Conservation (phyloP, 805 yeast species). For the Lipomyces kockii region DNA sequence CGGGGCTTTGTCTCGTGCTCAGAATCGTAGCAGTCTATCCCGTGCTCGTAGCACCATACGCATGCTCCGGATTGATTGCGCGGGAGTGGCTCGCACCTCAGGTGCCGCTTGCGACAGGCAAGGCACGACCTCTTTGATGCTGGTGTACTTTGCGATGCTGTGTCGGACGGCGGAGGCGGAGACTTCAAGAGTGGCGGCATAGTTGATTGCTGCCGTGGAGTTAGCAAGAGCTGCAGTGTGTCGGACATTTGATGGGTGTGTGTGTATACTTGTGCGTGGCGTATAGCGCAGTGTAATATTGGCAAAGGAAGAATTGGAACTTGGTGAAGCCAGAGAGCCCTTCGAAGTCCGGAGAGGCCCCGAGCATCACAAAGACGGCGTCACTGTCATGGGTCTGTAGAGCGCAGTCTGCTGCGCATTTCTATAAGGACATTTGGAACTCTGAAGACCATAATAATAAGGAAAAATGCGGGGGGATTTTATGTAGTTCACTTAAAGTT, state of each 20-base stretch:
- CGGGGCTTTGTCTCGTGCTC: constrained; percentile 20
- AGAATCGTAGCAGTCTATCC: constrained; percentile 26
- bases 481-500: too few relatives aligned
- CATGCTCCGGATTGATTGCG: constrained; percentile 20
- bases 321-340: too few relatives aligned
- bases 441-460: background rate
- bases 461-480: background rate
- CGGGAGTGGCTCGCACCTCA: constrained; percentile 19
- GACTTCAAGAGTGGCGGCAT: background rate
- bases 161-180: background rate
- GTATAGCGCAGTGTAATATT: too few relatives aligned
- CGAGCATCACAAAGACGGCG: too few relatives aligned
- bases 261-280: background rate
- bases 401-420: too few relatives aligned
- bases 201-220: background rate
- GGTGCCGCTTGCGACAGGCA: constrained; percentile 26
- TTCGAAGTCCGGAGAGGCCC: too few relatives aligned
- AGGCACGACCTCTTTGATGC: constrained; percentile 16
- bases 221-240: background rate
- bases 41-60: constrained; percentile 28
- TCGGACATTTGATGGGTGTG: background rate
- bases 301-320: too few relatives aligned
- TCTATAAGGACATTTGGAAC: background rate
- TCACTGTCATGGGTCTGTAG: too few relatives aligned
- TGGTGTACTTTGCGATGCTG: background rate